phyloP scores from a whole-genome alignment of 805 yeast genomes.

The Kodamaea neixiangensis region DNA sequence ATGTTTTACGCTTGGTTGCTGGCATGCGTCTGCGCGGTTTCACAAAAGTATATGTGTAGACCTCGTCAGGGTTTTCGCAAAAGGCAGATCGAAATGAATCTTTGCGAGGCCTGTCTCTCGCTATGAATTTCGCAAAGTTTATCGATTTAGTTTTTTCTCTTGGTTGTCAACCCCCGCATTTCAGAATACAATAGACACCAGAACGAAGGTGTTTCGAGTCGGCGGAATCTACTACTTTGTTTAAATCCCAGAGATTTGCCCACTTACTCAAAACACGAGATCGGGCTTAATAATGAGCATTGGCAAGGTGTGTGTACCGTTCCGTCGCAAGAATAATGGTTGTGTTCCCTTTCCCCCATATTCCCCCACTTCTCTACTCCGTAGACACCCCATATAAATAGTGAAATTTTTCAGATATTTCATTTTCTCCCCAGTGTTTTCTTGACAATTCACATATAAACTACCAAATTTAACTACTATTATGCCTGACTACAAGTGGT shows the following conservation, averaged over 20 bases:
- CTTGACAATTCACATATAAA: background rate
- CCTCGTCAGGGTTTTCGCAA: background rate
- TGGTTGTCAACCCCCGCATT: conserved; percentile 6
- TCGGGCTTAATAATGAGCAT: background rate
- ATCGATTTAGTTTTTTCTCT: background rate
- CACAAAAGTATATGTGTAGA: background rate
- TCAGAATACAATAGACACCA: background rate
- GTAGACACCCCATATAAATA: background rate
- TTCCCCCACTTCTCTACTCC: no score
- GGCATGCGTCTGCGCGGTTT: background rate
- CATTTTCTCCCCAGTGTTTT: background rate
- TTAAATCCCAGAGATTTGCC: background rate
- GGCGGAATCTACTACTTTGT: background rate
- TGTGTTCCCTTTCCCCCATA: background rate
- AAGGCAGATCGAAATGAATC: background rate
- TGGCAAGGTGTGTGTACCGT: background rate
- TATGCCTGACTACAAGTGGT: conserved; percentile 40
- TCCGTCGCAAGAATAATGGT: background rate
- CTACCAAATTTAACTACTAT: background rate
- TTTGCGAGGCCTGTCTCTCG: background rate
- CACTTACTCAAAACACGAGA: background rate
- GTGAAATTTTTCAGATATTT: background rate
- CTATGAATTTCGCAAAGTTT: background rate
- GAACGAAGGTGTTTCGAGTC: background rate
- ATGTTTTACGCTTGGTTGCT: background rate